phyloP scores from a whole-genome alignment of 192 early-diverging fungal genomes.

The Umbelopsis vinacea region DNA sequence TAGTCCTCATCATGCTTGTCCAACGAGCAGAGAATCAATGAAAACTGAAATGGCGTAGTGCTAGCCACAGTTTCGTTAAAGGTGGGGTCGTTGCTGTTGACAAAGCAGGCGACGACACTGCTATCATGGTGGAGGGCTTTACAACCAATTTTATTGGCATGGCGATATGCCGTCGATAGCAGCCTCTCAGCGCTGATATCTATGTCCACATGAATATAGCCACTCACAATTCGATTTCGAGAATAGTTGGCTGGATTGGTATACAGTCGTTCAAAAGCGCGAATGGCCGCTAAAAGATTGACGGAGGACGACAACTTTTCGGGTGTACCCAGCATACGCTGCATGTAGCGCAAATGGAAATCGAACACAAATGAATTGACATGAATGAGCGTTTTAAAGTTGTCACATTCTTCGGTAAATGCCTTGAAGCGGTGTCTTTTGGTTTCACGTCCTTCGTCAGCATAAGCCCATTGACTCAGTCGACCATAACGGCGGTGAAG shows the following conservation, averaged over 20 bases:
- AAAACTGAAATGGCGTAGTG: not conserved
- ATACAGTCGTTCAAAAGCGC: constrained; percentile 46
- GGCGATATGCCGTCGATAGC: constrained; percentile 23
- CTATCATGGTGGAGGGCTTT: not conserved
- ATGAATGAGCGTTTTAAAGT: constrained; percentile 59
- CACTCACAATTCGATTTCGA: constrained; percentile 52
- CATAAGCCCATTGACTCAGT: constrained; percentile 25
- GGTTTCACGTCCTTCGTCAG: constrained; percentile 7
- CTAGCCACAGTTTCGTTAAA: not conserved
- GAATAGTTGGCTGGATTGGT: constrained; percentile 48
- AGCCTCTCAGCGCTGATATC: constrained; percentile 22
- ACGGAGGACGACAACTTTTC: constrained; percentile 40
- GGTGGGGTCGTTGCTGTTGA: constrained; percentile 14
- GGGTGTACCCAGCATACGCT: constrained; percentile 35
- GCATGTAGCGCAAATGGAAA: constrained; percentile 57
- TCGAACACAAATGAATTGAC: constrained; percentile 67
- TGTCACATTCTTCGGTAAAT: constrained; percentile 57
- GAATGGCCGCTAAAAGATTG: constrained; percentile 48
- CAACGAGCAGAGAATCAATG: constrained; percentile 1
- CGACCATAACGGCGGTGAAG: constrained; percentile 53
- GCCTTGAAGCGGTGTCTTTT: constrained; percentile 45
- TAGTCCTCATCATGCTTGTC: not conserved
- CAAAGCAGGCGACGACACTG: constrained; percentile 18
- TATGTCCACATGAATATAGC: constrained; percentile 26
- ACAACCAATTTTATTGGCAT: constrained; percentile 18